Evolutionary conservation across 352 stramenopile genomes (phyloP), one percentile per base, ranked within the genome.

Genomic region (Globisporangium acanthophoron): DNA sequence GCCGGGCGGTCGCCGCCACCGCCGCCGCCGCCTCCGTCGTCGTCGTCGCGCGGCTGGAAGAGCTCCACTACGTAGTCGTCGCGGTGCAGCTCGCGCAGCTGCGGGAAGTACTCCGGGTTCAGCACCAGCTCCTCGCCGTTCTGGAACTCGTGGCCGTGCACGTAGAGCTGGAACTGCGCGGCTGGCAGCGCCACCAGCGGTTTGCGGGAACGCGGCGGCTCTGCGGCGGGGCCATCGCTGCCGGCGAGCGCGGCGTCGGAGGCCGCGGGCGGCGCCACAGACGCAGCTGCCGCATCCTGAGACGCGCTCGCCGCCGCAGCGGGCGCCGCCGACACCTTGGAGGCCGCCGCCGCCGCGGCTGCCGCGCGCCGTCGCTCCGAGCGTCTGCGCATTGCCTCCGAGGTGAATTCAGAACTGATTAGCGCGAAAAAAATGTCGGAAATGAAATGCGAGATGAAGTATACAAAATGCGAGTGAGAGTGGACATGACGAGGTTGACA

Each of bases 21-120:
- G 31, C 37, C 13, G 31, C 37, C 13, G 39, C 12, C n/a, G 20
- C 37, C 40, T 48, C 55, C 57, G 24, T 62, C 52, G 41, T 27
- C 56, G 35, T 57, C 56, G 41, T 27, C 56, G 33, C 55, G 31
- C 11, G 82, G 74, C 49, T 92, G 81, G 61, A 89, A 92, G 29
- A 94, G 74, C 52, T 94, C 85, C 39, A 92, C 81, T 16, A 92
- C 80, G 59, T 91, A 90, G 51, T 92, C 76, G 54, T 86, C 81
- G 46, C 70, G 74, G 7, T 77, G 52, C 27, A 94, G 67, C 33
- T 88, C 76, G 45, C 78, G 73, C 18, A 92, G 76, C 52, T 87
- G 70, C n/a, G 80, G 80, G 61, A 94, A 90, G 58, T 65, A 84
- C 37, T 94, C 85, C 4, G 78, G 79, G 50, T 94, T 94, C 24